Conservation (phyloP, 306 rosid species). For the Cicer bijugum region DNA sequence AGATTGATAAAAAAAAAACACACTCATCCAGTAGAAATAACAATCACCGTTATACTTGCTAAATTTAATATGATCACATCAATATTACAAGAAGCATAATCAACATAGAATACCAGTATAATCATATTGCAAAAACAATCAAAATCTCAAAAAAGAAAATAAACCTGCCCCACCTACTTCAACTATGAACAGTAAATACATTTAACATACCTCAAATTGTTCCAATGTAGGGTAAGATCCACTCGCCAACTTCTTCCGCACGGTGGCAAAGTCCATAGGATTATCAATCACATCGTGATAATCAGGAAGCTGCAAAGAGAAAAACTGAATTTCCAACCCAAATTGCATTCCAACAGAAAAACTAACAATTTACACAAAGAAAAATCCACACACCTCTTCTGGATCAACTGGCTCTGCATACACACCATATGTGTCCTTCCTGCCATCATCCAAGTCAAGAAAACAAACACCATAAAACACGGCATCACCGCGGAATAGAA, state of each 20-base stretch:
- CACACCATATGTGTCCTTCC: slow-evolving; percentile 96
- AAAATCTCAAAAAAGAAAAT: slow-evolving; percentile 34
- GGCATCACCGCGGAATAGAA: slow-evolving; percentile 22
- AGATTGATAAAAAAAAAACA: background rate
- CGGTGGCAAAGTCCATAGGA: slow-evolving; percentile 97
- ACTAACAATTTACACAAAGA: slow-evolving; percentile 18
- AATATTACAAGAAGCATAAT: background rate
- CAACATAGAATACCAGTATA: slow-evolving; percentile 19
- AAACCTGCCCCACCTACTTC: background rate
- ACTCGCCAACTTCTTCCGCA: slow-evolving; percentile 77
- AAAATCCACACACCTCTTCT: slow-evolving; percentile 72
- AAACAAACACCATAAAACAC: slow-evolving; percentile 25
- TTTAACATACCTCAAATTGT: slow-evolving; percentile 79
- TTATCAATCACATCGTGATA: slow-evolving; percentile 85
- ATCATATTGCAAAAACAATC: slow-evolving; percentile 27
- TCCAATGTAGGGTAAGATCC: slow-evolving; percentile 83
- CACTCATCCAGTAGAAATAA: background rate
- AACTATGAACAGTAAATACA: slow-evolving; percentile 3
- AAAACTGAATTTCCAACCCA: slow-evolving; percentile 42
- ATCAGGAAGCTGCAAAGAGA: slow-evolving; percentile 84
- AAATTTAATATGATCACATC: slow-evolving; percentile 2
- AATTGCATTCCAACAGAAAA: slow-evolving; percentile 42
- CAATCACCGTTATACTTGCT: slow-evolving; percentile 3
- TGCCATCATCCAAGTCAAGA: slow-evolving; percentile 54
- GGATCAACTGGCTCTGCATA: slow-evolving; percentile 99